Conservation (phyloP, 2,329 filamentous ascomycete species). For the Apiospora arundinis region DNA sequence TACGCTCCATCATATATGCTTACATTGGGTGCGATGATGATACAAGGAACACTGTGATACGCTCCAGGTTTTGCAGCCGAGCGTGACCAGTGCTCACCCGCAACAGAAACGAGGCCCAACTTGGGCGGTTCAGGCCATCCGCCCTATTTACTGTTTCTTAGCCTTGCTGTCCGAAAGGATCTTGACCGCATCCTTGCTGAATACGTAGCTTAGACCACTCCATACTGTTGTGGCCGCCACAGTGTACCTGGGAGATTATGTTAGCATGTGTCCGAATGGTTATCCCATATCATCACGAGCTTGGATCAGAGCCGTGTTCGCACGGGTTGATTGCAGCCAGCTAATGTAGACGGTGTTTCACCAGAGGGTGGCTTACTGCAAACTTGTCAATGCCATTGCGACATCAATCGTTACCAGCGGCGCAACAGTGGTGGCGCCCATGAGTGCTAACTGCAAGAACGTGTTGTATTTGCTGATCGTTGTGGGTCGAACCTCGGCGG, state of each 20-base stretch:
- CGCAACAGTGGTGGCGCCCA: constrained; percentile 82
- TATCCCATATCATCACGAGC: background rate
- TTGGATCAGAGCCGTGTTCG: background rate
- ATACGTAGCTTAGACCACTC: constrained; percentile 93
- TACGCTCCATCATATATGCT: background rate
- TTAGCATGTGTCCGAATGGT: constrained; percentile 35
- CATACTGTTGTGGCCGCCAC: constrained; percentile 91
- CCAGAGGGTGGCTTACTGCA: constrained; percentile 64
- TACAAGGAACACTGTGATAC: background rate
- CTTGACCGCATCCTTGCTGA: constrained; percentile 88
- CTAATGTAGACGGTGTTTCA: background rate
- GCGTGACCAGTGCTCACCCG: too few species aligned
- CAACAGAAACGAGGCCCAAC: background rate
- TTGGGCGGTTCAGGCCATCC: background rate
- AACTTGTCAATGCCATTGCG: constrained; percentile 59
- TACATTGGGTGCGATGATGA: background rate
- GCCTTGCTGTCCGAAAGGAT: constrained; percentile 62
- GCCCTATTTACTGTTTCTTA: background rate
- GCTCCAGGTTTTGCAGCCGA: background rate
- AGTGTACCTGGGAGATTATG: constrained; percentile 66
- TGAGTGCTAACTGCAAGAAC: constrained; percentile 84
- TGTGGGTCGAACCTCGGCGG: constrained; percentile 83
- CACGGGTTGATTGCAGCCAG: background rate
- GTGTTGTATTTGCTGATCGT: constrained; percentile 93
- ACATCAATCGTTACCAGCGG: constrained; percentile 73